Conservation (phyloP, 345 rosid species). For the Gossypium thurberi region DNA sequence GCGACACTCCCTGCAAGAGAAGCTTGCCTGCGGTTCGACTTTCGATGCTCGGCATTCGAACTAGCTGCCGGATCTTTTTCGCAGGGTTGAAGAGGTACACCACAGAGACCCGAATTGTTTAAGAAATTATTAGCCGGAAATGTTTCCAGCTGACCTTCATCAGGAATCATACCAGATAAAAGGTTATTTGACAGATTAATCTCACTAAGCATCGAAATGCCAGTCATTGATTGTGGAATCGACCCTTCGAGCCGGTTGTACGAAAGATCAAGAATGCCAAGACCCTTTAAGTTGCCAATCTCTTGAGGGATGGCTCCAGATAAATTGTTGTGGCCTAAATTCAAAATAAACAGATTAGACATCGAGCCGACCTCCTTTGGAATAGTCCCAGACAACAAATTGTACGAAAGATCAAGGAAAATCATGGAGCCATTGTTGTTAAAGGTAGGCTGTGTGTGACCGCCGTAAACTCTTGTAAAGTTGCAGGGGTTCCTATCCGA, state of each 20-base stretch:
- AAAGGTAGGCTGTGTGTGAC: constrained; percentile 71
- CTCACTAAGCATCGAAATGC: constrained; percentile 51
- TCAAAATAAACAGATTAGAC: constrained; percentile 66
- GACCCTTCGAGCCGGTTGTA: constrained; percentile 56
- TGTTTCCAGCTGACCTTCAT: constrained; percentile 73
- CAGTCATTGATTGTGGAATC: constrained; percentile 63
- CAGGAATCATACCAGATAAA: constrained; percentile 71
- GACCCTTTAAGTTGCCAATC: constrained; percentile 56
- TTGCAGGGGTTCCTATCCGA: constrained; percentile 78
- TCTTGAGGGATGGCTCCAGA: constrained; percentile 71
- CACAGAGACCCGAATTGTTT: constrained; percentile 87
- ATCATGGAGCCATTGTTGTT: constrained; percentile 88
- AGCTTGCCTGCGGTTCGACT: constrained; percentile 44
- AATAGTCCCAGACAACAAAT: constrained; percentile 58
- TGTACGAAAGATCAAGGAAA: constrained; percentile 83
- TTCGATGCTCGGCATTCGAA: constrained; percentile 34
- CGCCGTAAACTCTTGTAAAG: constrained; percentile 63
- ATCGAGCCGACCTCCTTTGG: constrained; percentile 80
- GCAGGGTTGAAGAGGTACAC: constrained; percentile 64
- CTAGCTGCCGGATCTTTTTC: constrained; percentile 14
- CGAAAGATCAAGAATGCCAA: constrained; percentile 84
- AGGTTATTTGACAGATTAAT: constrained; percentile 66
- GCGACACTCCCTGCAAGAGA: constrained; percentile 72
- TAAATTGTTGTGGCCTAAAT: constrained; percentile 67
- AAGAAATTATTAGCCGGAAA: constrained; percentile 49